Percentiles rank a stretch among this genome's conserved stretches.
phyloP scores from a whole-genome alignment of 2,329 filamentous ascomycete genomes.

The Plectosphaerella sp. region DNA sequence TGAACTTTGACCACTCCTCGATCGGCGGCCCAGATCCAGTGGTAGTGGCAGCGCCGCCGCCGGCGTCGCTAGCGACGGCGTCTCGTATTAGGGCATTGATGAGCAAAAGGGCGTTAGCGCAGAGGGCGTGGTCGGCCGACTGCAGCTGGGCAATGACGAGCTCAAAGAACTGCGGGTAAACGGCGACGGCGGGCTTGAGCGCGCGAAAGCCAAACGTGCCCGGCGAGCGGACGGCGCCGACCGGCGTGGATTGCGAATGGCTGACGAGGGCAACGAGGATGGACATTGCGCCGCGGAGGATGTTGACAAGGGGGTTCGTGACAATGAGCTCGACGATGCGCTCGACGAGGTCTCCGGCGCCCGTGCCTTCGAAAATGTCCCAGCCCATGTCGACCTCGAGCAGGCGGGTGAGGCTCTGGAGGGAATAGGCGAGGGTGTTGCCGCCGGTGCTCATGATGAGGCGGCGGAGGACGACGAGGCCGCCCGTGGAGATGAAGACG shows the following conservation, averaged over 20 bases:
- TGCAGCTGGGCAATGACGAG: slow-evolving; percentile 88
- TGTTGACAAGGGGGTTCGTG: slow-evolving; percentile 93
- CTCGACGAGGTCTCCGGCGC: slow-evolving; percentile 63
- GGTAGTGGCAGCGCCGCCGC: slow-evolving; percentile 32
- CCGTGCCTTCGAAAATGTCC: slow-evolving; percentile 71
- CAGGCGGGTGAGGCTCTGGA: slow-evolving; percentile 82
- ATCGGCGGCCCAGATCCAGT: slow-evolving; percentile 29
- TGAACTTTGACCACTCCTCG: slow-evolving; percentile 91
- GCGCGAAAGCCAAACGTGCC: slow-evolving; percentile 83
- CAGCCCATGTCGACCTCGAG: slow-evolving; percentile 97
- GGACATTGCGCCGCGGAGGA: slow-evolving; percentile 92
- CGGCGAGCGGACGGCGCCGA: slow-evolving; percentile 31
- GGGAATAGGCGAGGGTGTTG: slow-evolving; percentile 91
- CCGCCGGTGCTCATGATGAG: slow-evolving; percentile 81
- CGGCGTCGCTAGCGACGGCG: slow-evolving; percentile 70
- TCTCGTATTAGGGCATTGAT: slow-evolving; percentile 95
- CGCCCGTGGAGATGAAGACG: slow-evolving; percentile 87
- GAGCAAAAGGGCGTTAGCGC: slow-evolving; percentile 90
- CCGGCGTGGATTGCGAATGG: slow-evolving; percentile 61
- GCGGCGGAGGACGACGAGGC: slow-evolving; percentile 73
- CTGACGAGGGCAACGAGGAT: slow-evolving; percentile 92
- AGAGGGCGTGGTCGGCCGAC: slow-evolving; percentile 91
- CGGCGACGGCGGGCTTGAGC: slow-evolving; percentile 83
- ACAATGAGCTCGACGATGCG: slow-evolving; percentile 89
- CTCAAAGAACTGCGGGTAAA: slow-evolving; percentile 91